phyloP scores from a whole-genome alignment of 2,329 filamentous ascomycete genomes.

The Lasiodiplodia citricola region DNA sequence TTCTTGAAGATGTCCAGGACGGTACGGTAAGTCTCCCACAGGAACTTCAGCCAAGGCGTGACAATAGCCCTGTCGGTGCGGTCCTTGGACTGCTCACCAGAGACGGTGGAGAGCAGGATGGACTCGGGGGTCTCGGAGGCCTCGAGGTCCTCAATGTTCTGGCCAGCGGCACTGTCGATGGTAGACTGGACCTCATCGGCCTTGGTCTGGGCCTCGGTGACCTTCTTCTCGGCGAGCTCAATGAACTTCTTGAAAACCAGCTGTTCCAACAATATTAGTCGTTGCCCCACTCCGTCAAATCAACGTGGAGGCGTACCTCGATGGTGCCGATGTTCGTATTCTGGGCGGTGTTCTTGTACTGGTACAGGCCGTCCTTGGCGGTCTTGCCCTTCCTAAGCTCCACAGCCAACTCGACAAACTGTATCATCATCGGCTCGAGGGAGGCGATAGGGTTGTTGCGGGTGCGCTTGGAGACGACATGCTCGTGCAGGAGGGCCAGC shows the following conservation, averaged over 20 bases:
- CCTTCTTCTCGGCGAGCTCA: constrained; percentile 93
- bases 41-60: constrained; percentile 98
- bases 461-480: constrained; percentile 97
- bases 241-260: constrained; percentile 97
- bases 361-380: constrained; percentile 97
- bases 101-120: constrained; percentile 95
- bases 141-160: constrained; percentile 92
- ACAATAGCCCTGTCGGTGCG: constrained; percentile 97
- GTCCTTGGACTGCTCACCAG: constrained; percentile 95
- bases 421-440: constrained; percentile 96
- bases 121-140: constrained; percentile 97
- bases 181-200: constrained; percentile 92
- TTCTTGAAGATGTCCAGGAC: constrained; percentile 98
- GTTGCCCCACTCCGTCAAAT: neutral
- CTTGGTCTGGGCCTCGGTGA: constrained; percentile 93
- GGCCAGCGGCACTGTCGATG: constrained; percentile 75
- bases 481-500: constrained; percentile 94
- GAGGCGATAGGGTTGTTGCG: constrained; percentile 96
- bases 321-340: constrained; percentile 99
- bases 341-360: constrained; percentile 99
- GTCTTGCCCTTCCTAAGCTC: constrained; percentile 98
- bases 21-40: constrained; percentile 99
- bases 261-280: constrained; percentile 31
- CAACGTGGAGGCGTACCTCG: constrained; percentile 66
- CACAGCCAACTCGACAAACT: constrained; percentile 95